Evolutionary conservation across 2,329 filamentous ascomycete species (phyloP).

Genomic region (Ramularia collo-cygni): DNA sequence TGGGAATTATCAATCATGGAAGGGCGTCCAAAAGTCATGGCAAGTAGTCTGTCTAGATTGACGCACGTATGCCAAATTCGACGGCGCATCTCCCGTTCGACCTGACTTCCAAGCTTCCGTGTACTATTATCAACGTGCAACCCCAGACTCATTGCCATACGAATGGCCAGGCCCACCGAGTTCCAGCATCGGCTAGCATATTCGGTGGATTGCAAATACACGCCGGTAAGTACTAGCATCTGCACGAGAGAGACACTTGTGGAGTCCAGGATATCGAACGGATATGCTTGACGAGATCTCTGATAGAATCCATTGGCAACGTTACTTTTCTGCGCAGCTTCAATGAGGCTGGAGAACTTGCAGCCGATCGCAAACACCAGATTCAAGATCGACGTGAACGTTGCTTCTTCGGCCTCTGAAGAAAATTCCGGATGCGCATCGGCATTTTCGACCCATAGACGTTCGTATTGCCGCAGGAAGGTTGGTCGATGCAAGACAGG

Average conservation of each 20-base stretch:
- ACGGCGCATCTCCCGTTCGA: conserved; percentile 62
- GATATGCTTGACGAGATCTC: conserved; percentile 20
- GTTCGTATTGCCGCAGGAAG: conserved; percentile 21
- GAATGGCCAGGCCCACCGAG: conserved; percentile 39
- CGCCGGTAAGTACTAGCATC: conserved; percentile 20
- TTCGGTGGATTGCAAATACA: conserved; percentile 23
- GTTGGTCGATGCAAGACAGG: conserved; percentile 22
- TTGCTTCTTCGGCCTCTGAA: conserved; percentile 20
- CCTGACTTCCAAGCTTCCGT: conserved; percentile 48
- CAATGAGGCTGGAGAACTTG: conserved; percentile 20
- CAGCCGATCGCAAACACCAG: conserved; percentile 23
- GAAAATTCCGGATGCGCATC: conserved; percentile 4
- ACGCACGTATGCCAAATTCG: conserved; percentile 48
- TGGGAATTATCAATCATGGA: conserved; percentile 23
- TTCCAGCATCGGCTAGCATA: conserved; percentile 25
- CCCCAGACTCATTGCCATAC: conserved; percentile 62
- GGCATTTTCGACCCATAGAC: conserved; percentile 16
- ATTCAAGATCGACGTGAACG: conserved; percentile 22
- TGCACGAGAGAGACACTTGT: conserved; percentile 20
- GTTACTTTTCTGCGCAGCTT: conserved; percentile 17
- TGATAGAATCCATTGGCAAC: conserved; percentile 25
- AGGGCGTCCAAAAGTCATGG: conserved; percentile 31
- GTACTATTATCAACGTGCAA: conserved; percentile 54
- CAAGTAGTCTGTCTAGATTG: conserved; percentile 41
- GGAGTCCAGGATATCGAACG: conserved; percentile 22